Percentiles rank a stretch among this genome's conserved stretches.
These are phyloP conservation scores for Teratosphaeria gauchensis DNA, from an alignment of 2,329 filamentous ascomycete genomes.

Conservation along the genomic window DNA sequence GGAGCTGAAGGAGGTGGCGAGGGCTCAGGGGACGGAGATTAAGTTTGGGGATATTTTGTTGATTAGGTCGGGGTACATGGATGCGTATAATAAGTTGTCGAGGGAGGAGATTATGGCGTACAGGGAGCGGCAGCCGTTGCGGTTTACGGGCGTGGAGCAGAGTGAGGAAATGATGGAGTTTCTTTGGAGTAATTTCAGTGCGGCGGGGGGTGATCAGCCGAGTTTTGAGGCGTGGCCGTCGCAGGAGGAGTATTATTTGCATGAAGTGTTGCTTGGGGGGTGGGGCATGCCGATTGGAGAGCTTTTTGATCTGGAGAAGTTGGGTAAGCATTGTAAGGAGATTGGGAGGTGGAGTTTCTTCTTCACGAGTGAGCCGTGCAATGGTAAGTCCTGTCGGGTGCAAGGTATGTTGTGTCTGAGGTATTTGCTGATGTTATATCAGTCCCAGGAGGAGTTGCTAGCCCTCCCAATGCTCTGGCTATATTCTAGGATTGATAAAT, in stretches of 20 bases:
- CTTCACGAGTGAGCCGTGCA: slow-evolving; percentile 34
- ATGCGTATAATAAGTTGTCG: slow-evolving; percentile 30
- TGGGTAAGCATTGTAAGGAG: slow-evolving; percentile 32
- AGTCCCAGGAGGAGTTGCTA: slow-evolving; percentile 11
- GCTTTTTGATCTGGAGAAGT: slow-evolving; percentile 39
- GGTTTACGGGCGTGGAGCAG: slow-evolving; percentile 41
- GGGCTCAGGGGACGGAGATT: slow-evolving; percentile 39
- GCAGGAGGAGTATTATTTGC: slow-evolving; percentile 28
- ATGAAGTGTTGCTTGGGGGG: slow-evolving; percentile 40
- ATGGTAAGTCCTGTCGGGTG: background rate
- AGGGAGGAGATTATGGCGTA: slow-evolving; percentile 29
- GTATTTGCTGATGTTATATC: background rate
- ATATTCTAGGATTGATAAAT: too few relatives aligned
- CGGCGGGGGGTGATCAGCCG: slow-evolving; percentile 30
- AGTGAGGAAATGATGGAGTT: slow-evolving; percentile 36
- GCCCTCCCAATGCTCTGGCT: too few relatives aligned
- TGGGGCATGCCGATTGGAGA: slow-evolving; percentile 45
- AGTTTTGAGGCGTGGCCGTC: slow-evolving; percentile 30
- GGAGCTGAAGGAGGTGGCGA: slow-evolving; percentile 36
- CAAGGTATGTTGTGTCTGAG: background rate
- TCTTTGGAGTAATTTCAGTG: slow-evolving; percentile 30
- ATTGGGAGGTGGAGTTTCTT: slow-evolving; percentile 38
- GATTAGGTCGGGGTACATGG: slow-evolving; percentile 41
- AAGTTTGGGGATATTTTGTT: slow-evolving; percentile 49
- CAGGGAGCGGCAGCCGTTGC: slow-evolving; percentile 30